Evolutionary conservation across 257 asterid species (phyloP).

Genomic region (Capsicum pubescens): DNA sequence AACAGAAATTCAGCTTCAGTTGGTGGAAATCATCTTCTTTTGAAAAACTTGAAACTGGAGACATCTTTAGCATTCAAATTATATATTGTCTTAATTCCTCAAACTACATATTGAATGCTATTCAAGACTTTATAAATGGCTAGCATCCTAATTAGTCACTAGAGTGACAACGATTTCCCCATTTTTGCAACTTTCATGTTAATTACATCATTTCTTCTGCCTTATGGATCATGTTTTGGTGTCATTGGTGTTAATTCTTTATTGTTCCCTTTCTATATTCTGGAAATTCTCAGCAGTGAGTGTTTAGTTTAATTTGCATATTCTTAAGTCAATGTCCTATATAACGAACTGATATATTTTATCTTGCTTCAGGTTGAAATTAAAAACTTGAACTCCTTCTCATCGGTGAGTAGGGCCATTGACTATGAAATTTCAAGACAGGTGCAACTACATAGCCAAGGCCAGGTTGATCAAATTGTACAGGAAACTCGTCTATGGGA

Average conservation of each 20-base stretch:
- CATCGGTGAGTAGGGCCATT: constrained; percentile 91
- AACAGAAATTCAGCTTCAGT: not conserved
- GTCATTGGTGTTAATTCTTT: constrained; percentile 7
- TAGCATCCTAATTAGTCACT: not conserved
- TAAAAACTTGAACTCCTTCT: constrained; percentile 93
- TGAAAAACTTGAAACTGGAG: constrained; percentile 6
- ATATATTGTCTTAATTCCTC: not conserved
- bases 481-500: constrained; percentile 99
- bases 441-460: constrained; percentile 77
- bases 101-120: not conserved
- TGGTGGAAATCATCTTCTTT: not conserved
- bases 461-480: constrained; percentile 79
- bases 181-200: not conserved
- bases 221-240: not conserved
- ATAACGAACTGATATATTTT: constrained; percentile 25
- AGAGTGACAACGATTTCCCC: not conserved
- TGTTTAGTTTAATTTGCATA: not conserved
- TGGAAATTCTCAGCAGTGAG: not conserved
- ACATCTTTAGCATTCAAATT: constrained; percentile 6
- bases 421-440: constrained; percentile 94
- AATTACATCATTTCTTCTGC: not conserved
- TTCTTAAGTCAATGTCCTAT: not conserved
- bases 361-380: constrained; percentile 78
- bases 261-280: not conserved
- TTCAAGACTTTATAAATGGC: not conserved